Base-by-base conservation (phyloP, 805 yeast genomes). In the Yarrowia sp. region DNA sequence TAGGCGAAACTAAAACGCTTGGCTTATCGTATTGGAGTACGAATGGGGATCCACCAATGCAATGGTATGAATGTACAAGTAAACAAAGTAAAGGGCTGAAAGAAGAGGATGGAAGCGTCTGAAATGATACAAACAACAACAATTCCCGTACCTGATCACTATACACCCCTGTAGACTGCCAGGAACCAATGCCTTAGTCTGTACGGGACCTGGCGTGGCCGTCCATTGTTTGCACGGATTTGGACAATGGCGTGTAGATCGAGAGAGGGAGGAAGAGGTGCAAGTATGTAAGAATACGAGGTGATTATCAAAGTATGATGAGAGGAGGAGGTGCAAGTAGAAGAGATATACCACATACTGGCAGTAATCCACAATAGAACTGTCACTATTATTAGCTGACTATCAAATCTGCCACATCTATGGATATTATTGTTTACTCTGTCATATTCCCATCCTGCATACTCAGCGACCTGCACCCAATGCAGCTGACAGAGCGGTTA, bases 211-310 rank as follows among this genome's bases (percentile, higher is more conserved):
- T 55, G 48, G 22, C 38, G 59, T 38, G 46, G 46, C 61, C 48
- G 61, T 40, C 38, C 46, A 55, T 55, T 55, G 61, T 55, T 40
- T 22, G 19, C 46, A 40, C 61, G 19, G 36, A 41, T 5, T 4
- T 5, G 38, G 63, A 42, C 63, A 41, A 15, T 42, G 63, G 63
- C 63, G 63, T 56, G 63, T 56, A 56, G 63, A 56, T 56, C 63
- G 48, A n/a, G 38, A 26, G 32, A 26, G 32, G 32, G 32, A 26
- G 32, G 7, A 26, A 26, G 32, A 26, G 32, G 32, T 26, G 32
- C 32, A 26, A 26, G 32, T 26, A 26, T 26, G 32, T 26, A 26
- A 26, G 32, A 26, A 26, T 26, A 26, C 32, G 32, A 19, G 38
- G 38, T 36, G 38, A 36, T 36, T 36, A 36, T 10, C 10, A 36